These are phyloP conservation scores for Thuidium tamariscinum DNA, from an alignment of 225 moss, liverwort and hornwort genomes.

Conservation along the genomic window DNA sequence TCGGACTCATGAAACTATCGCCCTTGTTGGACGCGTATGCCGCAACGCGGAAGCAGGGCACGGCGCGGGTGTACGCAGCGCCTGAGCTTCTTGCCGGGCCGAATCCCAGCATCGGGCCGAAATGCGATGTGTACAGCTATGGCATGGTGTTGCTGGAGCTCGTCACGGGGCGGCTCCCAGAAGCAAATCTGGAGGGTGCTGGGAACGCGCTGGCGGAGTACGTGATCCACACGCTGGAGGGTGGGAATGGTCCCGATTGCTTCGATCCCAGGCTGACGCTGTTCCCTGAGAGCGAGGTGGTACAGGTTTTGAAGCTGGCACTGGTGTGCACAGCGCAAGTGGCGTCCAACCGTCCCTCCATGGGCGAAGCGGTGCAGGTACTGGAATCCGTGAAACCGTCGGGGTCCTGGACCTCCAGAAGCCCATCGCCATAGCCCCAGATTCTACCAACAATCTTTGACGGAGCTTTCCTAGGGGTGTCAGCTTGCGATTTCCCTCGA, in stretches of 20 bases:
- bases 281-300: constrained; percentile 67
- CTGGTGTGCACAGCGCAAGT: constrained; percentile 71
- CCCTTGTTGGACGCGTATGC: constrained; percentile 65
- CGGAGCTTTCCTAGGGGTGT: background rate
- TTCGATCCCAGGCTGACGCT: constrained; percentile 59
- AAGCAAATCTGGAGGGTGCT: constrained; percentile 40
- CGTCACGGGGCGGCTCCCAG: constrained; percentile 71
- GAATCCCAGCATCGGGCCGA: constrained; percentile 36
- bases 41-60: constrained; percentile 47
- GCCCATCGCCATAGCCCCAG: constrained; percentile 33
- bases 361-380: constrained; percentile 90
- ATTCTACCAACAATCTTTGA: background rate
- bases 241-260: constrained; percentile 59
- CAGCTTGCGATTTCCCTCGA: background rate
- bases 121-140: constrained; percentile 94
- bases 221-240: constrained; percentile 62
- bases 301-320: constrained; percentile 84
- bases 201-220: constrained; percentile 56
- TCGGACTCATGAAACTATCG: constrained; percentile 65
- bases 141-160: constrained; percentile 95
- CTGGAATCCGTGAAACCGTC: constrained; percentile 81
- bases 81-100: constrained; percentile 64
- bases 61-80: constrained; percentile 65
- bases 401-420: constrained; percentile 44
- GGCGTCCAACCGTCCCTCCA: constrained; percentile 62